These are phyloP conservation scores for Kodamaea neixiangensis DNA, from an alignment of 805 yeast genomes.

Conservation along the genomic window DNA sequence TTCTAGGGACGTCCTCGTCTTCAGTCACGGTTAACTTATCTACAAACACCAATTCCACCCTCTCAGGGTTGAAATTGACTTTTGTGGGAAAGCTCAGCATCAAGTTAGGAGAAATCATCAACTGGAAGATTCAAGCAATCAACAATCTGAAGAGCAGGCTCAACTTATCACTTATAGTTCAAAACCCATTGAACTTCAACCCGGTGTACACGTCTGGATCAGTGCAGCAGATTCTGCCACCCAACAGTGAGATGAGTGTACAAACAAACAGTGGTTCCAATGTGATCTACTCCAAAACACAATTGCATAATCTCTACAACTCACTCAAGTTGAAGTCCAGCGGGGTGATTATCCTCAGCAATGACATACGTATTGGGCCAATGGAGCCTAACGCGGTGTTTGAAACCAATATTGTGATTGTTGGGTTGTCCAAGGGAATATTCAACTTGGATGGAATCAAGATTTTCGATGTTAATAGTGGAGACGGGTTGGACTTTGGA, in stretches of 20 bases:
- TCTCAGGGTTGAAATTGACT: slow-evolving; percentile 50
- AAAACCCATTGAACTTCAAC: slow-evolving; percentile 26
- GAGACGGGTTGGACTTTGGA: slow-evolving; percentile 73
- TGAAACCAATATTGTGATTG: slow-evolving; percentile 60
- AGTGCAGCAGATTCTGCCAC: neutral
- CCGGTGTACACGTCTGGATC: slow-evolving; percentile 18
- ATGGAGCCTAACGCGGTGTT: slow-evolving; percentile 61
- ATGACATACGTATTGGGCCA: slow-evolving; percentile 65
- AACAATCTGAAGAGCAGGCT: slow-evolving; percentile 56
- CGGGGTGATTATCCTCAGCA: slow-evolving; percentile 65
- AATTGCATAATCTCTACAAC: slow-evolving; percentile 35
- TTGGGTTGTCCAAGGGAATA: slow-evolving; percentile 67
- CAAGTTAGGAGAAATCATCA: slow-evolving; percentile 57
- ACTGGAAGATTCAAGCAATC: slow-evolving; percentile 66
- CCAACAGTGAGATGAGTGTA: slow-evolving; percentile 5
- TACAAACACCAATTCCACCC: slow-evolving; percentile 26
- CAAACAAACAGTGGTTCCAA: slow-evolving; percentile 1
- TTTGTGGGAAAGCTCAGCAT: slow-evolving; percentile 65
- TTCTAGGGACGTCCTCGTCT: slow-evolving; percentile 21
- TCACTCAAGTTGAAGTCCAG: slow-evolving; percentile 41
- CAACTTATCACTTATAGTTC: slow-evolving; percentile 50
- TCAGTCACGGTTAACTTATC: slow-evolving; percentile 40
- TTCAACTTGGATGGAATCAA: slow-evolving; percentile 65
- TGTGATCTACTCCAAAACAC: slow-evolving; percentile 22
- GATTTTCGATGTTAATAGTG: slow-evolving; percentile 60